A percentile compares a stretch with the other conserved stretches of the same genome.
Evolutionary conservation across 495 filamentous ascomycete species (phyloP).

Genomic region (Thermochaetoides thermophila): DNA sequence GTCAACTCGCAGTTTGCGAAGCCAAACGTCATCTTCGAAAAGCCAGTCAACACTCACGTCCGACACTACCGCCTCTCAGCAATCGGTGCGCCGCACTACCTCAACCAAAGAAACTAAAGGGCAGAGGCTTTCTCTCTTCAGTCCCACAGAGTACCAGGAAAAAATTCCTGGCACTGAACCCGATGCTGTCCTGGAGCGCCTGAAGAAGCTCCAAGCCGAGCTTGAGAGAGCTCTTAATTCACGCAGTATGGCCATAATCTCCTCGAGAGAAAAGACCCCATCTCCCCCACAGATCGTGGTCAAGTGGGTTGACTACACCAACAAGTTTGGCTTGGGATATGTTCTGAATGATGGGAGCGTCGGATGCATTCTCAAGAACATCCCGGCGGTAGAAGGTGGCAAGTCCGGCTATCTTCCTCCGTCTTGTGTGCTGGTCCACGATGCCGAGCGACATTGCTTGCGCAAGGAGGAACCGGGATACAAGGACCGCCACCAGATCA

Average conservation of each 20-base stretch:
- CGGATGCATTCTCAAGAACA: constrained; percentile 58
- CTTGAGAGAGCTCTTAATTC: constrained; percentile 42
- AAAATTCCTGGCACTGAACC: constrained; percentile 33
- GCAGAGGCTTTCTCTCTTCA: constrained; percentile 29
- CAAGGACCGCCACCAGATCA: constrained; percentile 45
- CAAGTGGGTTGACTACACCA: constrained; percentile 93
- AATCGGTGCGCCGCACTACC: constrained; percentile 2
- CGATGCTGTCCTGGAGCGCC: constrained; percentile 34
- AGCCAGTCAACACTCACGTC: constrained; percentile 5
- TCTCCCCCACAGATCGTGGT: constrained; percentile 46
- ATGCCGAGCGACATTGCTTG: constrained; percentile 43
- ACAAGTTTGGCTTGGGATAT: constrained; percentile 78
- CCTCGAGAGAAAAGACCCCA: constrained; percentile 24
- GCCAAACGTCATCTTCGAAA: constrained; percentile 10
- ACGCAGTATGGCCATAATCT: constrained; percentile 34
- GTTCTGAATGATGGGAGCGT: constrained; percentile 73
- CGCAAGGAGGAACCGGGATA: constrained; percentile 40
- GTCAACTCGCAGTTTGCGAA: constrained; percentile 16
- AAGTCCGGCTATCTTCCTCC: constrained; percentile 41
- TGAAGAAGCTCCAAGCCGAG: constrained; percentile 35
- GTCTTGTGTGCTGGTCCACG: constrained; percentile 53
- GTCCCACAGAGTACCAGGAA: constrained; percentile 34
- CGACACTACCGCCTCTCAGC: no score
- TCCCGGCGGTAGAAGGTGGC: constrained; percentile 30
- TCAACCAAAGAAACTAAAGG: constrained; percentile 9